Conservation (phyloP, 306 rosid genomes). For the Carpinus fangiana region DNA sequence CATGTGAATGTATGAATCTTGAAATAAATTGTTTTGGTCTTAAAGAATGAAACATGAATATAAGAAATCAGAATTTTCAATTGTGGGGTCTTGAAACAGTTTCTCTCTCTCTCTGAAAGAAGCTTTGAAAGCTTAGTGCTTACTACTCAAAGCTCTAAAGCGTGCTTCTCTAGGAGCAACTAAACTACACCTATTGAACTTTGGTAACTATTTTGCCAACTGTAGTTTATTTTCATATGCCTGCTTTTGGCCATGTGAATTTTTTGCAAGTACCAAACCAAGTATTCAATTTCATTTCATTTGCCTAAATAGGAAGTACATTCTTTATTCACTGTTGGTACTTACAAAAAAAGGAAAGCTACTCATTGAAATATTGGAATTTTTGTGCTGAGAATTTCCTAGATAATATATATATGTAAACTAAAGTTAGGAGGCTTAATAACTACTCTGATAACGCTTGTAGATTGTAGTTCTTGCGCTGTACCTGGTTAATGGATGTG, state of each 20-base stretch:
- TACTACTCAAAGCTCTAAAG: neutral
- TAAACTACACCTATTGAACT: neutral
- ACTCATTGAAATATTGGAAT: neutral
- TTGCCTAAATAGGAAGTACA: neutral
- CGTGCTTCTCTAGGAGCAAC: neutral
- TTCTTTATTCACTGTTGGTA: neutral
- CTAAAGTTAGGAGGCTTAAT: slow-evolving; percentile 11
- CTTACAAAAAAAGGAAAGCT: neutral
- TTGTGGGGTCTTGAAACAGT: too few relatives aligned
- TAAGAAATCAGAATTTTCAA: neutral
- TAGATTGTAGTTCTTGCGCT: slow-evolving; percentile 1
- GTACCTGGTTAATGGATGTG: slow-evolving; percentile 10
- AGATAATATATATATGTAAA: neutral
- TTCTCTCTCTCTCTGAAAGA: too few relatives aligned
- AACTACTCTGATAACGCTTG: slow-evolving; percentile 9
- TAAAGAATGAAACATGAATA: neutral
- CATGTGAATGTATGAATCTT: neutral
- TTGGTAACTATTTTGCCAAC: neutral
- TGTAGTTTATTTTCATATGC: neutral
- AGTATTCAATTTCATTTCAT: neutral
- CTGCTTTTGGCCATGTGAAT: neutral
- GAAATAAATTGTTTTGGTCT: neutral
- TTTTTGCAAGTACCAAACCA: neutral
- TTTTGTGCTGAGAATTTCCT: slow-evolving; percentile 1
- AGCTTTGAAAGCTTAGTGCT: neutral